Base-by-base conservation (phyloP, 371 early-diverging fungal species). In the Rhizopus microsporus region DNA sequence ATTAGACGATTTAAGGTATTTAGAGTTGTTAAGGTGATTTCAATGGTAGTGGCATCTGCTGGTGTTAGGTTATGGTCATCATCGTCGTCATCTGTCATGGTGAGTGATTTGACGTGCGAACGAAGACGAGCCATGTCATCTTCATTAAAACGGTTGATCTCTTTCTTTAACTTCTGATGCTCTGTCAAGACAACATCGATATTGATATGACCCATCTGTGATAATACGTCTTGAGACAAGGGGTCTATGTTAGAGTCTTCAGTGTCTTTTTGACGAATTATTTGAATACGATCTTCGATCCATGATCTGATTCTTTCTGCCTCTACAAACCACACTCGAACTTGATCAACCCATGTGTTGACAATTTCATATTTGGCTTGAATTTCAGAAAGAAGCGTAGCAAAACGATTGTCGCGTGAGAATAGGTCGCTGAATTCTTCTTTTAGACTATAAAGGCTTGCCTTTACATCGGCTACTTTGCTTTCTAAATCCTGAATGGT, bases 61-160 rank as follows among this genome's bases (percentile, higher is more conserved):
- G 82, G 79, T 45, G 68, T 72, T 16, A 79, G 54, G 10, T 68
- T 63, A 3, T 51, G 47, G 4, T 46, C 46, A 29, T 37, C 38
- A 37, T 37, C 38, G 7, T 63, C 56, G 5, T 62, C 53, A 9
- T 61, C 60, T 2, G 48, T 59, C 9, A 50, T 48, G 9, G 78
- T 76, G 29, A 79, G 56, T 10, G 54, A 39, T 39, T 71, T 68
- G 3, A 79, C 76, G 44, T 81, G 80, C 5, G 74, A 63, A 8
- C 79, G 65, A 0, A 82, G 57, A n/a, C 80, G 66, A 10, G 75
- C 61, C 73, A 82, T 78, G 52, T 82, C 82, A 34, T 78, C 82
- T 7, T 69, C 56, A 33, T 82, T 71, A 47, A 82, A 82, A 7
- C 69, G 70, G 7, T 80, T 80, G 16, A 80, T 63, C 39, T 78